Percentiles rank a stretch among this genome's conserved stretches.
Evolutionary conservation across 2,329 filamentous ascomycete species (phyloP).

Genomic region (Nectriaceae sp.): DNA sequence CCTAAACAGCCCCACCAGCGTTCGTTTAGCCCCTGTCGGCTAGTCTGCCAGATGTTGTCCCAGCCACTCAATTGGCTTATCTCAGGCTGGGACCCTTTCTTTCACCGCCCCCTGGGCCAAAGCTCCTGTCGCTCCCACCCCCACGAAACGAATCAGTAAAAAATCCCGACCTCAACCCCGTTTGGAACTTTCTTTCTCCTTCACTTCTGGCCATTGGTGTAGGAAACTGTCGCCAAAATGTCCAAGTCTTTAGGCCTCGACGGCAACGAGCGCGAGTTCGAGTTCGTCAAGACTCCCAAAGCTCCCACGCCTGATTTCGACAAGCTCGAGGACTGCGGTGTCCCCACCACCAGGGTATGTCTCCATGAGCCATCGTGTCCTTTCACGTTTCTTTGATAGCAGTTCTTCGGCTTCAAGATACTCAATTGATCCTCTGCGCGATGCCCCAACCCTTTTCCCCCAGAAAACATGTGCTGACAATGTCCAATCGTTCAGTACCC

Average conservation of each 20-base stretch:
- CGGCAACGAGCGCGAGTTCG: slow-evolving; percentile 39
- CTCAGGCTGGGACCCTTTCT: neutral
- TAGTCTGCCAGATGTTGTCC: neutral
- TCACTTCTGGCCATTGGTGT: slow-evolving; percentile 27
- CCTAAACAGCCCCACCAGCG: no score
- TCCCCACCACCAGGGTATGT: slow-evolving; percentile 42
- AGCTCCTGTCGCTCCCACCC: slow-evolving; percentile 2
- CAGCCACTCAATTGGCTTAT: neutral
- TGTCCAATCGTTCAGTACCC: slow-evolving; percentile 24
- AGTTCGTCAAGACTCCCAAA: slow-evolving; percentile 45
- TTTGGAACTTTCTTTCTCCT: slow-evolving; percentile 13
- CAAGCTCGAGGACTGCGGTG: slow-evolving; percentile 60
- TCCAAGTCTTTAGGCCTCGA: slow-evolving; percentile 34
- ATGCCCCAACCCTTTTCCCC: no score
- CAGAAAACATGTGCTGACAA: no score
- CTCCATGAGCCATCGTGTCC: neutral
- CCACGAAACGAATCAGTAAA: slow-evolving; percentile 9
- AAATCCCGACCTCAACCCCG: slow-evolving; percentile 13
- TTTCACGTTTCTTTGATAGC: neutral
- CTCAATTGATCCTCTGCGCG: neutral
- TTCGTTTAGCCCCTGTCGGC: neutral
- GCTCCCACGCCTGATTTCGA: slow-evolving; percentile 61
- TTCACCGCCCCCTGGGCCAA: slow-evolving; percentile 3
- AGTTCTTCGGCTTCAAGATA: neutral
- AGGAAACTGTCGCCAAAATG: slow-evolving; percentile 32